Evolutionary conservation across 1,139 yeast genomes (phyloP), one percentile per base, ranked within the genome.

Genomic region (Nakaseomyces glabratus): DNA sequence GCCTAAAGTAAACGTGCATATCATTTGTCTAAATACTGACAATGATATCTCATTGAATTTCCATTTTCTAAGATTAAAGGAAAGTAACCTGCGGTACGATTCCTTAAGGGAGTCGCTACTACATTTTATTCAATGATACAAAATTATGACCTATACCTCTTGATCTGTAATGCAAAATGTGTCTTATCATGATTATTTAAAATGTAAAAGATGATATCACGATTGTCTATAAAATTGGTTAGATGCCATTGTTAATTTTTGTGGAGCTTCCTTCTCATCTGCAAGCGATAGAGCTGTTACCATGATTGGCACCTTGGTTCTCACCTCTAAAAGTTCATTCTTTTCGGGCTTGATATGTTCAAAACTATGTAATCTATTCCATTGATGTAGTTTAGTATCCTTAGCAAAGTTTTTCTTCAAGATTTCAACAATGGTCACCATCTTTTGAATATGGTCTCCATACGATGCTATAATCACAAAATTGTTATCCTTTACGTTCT

Each of bases 1-100:
- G 80, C 78, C 79, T 52, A 74, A 68, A 74, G 38, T 43, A 47
- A 46, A 26, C 18, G 30, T 26, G 18, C 14, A n/a, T n/a, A n/a
- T n/a, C n/a, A n/a, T n/a, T n/a, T n/a, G n/a, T n/a, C n/a, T n/a
- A n/a, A n/a, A n/a, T n/a, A n/a, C n/a, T n/a, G n/a, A n/a, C n/a
- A n/a, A n/a, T n/a, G n/a, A n/a, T n/a, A n/a, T n/a, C n/a, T n/a
- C n/a, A n/a, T n/a, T n/a, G n/a, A n/a, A n/a, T n/a, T n/a, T n/a
- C n/a, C n/a, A 26, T 26, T 23, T 23, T 15, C 25, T 12, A 23
- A 28, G 14, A 16, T 22, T 12, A 18, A 20, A 28, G 18, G 18
- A 20, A 11, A 28, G 10, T 12, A 25, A 7, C n/a, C 5, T 24
- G 14, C 10, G 28, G 28, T 15, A 14, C 20, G 3, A 20, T 18